Base-by-base conservation (phyloP, 2,329 filamentous ascomycete species). In the Aspergillus caelatus region DNA sequence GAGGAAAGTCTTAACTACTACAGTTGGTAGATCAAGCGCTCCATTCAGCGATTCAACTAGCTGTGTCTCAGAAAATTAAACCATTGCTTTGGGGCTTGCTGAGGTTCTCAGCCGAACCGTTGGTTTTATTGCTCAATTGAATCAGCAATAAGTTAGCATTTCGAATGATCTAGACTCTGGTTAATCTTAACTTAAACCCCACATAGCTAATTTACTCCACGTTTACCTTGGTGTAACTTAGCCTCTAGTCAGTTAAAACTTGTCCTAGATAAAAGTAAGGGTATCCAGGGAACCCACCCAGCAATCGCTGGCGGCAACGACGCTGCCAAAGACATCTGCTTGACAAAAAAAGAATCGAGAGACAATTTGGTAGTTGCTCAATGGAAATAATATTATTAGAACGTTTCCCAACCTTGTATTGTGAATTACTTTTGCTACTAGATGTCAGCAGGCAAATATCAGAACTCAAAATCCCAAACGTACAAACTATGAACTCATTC, bases 211-310 rank as follows among this genome's bases (percentile, higher is more conserved):
- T 39, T 39, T 39, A 6, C 7, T 9, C 5, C 34, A 19, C 11
- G 5, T 39, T 3, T 39, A 16, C 16, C 19, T 6, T 19, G 6
- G 5, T 39, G 3, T 19, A 4, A 34, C 3, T 9, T 41, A 41
- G 0, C 3, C n/a, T 41, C 3, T 0, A 1, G 10, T n/a, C 6
- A 4, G 39, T 0, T 19, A 41, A 41, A n/a, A 2, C 39, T 9
- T 41, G 0, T 41, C 7, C 16, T 19, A 2, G 6, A 1, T 16
- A 7, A 36, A 16, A 16, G 6, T 7, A 41, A 1, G 4, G 39
- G n/a, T 4, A 41, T n/a, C 0, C 3, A 1, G 0, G 39, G 16
- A 4, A 41, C 7, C 34, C 7, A 5, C 7, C 9, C 39, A 9
- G 4, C 3, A n/a, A 41, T 10, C 39, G 7, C 39, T 2, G 16